Evolutionary conservation across 257 asterid species (phyloP).

Genomic region (Solanum appendiculatum): DNA sequence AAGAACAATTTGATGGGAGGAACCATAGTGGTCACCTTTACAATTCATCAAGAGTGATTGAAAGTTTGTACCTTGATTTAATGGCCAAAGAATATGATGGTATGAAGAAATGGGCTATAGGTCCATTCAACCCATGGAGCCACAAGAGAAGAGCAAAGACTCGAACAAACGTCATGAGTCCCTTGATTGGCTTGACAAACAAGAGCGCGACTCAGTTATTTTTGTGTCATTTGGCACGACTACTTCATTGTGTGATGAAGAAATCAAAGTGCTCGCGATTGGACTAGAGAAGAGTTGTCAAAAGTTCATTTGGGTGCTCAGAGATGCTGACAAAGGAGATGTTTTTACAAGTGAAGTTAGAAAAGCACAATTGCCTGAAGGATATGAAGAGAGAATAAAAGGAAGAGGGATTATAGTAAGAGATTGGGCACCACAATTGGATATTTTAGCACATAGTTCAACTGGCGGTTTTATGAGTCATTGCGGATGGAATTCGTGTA

Average conservation of each 20-base stretch:
- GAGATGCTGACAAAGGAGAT: slow-evolving; percentile 31
- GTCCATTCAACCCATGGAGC: too few species aligned
- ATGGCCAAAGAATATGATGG: too few species aligned
- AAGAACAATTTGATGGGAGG: slow-evolving; percentile 1
- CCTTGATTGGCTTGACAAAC: slow-evolving; percentile 31
- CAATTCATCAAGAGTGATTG: slow-evolving; percentile 44
- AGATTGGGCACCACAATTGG: too few species aligned
- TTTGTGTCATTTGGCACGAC: not conserved
- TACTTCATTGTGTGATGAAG: not conserved
- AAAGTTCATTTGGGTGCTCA: slow-evolving; percentile 34
- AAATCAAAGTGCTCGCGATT: slow-evolving; percentile 26
- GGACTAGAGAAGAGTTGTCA: slow-evolving; percentile 30
- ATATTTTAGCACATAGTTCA: too few species aligned
- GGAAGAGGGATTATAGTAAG: not conserved
- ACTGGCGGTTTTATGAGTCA: too few species aligned
- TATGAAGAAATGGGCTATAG: too few species aligned
- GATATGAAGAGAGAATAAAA: slow-evolving; percentile 1
- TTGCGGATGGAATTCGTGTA: too few species aligned
- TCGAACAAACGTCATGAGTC: slow-evolving; percentile 12
- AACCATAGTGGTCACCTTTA: slow-evolving; percentile 40
- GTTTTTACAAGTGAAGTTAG: not conserved
- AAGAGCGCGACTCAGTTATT: not conserved
- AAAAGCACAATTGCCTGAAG: not conserved
- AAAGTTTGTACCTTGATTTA: not conserved
- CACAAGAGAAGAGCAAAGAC: too few species aligned